Evolutionary conservation across 2,329 filamentous ascomycete genomes (phyloP), one percentile per base, ranked within the genome.

Genomic region (Colletotrichum karsti): DNA sequence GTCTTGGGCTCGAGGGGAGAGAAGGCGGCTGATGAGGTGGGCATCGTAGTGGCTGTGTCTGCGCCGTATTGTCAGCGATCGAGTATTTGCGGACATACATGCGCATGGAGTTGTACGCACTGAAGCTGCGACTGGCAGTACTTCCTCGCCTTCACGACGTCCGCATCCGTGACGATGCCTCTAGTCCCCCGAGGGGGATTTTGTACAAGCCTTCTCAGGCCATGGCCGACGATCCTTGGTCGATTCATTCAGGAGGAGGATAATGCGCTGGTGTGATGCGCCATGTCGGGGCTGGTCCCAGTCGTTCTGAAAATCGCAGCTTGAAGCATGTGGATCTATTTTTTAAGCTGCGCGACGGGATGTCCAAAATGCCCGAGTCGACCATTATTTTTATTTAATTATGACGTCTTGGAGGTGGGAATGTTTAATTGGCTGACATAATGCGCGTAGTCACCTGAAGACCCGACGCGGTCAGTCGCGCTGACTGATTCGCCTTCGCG

Each of bases 31-130:
- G 67, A 98, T 89, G 37, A 96, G 88, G 77, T 94, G 93, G 15
- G 96, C 94, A 70, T 97, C 93, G 62, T 94, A 92, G 80, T 99
- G 96, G 80, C 94, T 94, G 78, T 91, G 92, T 78, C 94, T 97
- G 73, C 5, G 42, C 6, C 46, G 9, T 18, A 44, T 9, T n/a
- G 50, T 46, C 9, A 51, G 61, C 22, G 9, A 64, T 28, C 42
- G 58, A 10, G 4, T 18, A 7, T 46, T 55, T n/a, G n/a, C n/a
- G n/a, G n/a, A 20, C 8, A 53, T 12, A 35, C 7, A 51, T 41
- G 20, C 54, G 18, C 51, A 7, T 3, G 33, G 26, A 26, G 37
- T 57, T n/a, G 26, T 12, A 69, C 77, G 28, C 77, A 87, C 84
- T 83, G 81, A 42, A 90, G 76, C 74, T 89, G 86, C 63, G 81